phyloP scores from a whole-genome alignment of 2,329 filamentous ascomycete genomes.

The Penicillium sp. region DNA sequence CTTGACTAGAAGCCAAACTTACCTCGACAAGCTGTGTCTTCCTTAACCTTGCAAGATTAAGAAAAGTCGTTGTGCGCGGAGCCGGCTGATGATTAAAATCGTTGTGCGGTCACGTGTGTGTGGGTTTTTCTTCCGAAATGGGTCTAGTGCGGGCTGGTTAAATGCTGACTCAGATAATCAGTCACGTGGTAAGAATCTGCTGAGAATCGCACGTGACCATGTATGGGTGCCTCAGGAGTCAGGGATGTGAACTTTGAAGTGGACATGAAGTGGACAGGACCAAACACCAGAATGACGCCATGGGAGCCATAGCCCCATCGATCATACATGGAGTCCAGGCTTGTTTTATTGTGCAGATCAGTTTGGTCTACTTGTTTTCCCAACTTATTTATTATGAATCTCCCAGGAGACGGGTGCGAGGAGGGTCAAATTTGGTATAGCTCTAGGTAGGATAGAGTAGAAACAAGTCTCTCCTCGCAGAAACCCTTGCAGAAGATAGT shows the following conservation, averaged over 20 bases:
- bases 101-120: constrained; percentile 41
- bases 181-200: not conserved
- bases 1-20: constrained; percentile 26
- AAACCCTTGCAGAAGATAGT: constrained; percentile 21
- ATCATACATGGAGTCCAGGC: constrained; percentile 8
- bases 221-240: constrained; percentile 3
- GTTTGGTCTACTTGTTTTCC: not conserved
- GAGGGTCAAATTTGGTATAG: not conserved
- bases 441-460: not conserved
- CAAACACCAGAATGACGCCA: constrained; percentile 5
- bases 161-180: not conserved
- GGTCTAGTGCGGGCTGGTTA: not conserved
- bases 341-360: constrained; percentile 9
- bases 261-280: constrained; percentile 5
- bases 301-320: constrained; percentile 8
- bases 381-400: constrained; percentile 14
- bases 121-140: not conserved
- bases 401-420: constrained; percentile 19
- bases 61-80: constrained; percentile 26
- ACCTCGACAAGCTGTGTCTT: constrained; percentile 61
- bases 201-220: not conserved
- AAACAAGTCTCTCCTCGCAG: constrained; percentile 16
- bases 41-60: constrained; percentile 52
- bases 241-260: no score
- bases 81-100: constrained; percentile 35